phyloP scores from a whole-genome alignment of 2,329 filamentous ascomycete genomes.

The Colletotrichum spaethianum region DNA sequence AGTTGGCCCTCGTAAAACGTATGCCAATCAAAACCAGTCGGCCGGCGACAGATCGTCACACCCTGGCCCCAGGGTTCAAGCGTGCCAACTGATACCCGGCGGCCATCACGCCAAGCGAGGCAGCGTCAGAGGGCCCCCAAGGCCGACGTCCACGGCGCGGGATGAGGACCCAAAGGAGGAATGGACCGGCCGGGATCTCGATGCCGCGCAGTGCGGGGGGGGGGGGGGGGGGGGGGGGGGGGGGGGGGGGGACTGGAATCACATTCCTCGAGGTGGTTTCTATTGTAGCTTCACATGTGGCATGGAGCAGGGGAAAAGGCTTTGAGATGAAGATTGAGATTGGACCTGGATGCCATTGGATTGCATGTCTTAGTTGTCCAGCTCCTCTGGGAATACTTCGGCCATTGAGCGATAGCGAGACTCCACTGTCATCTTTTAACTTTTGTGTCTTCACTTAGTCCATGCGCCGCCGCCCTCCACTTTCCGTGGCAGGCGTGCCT shows the following conservation, averaged over 20 bases:
- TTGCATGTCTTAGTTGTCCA: background rate
- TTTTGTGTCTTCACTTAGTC: background rate
- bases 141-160: conserved; percentile 18
- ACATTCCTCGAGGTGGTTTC: background rate
- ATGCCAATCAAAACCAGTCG: background rate
- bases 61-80: background rate
- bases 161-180: conserved; percentile 28
- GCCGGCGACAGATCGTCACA: background rate
- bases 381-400: too few species aligned
- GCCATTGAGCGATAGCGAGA: background rate
- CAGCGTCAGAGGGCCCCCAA: background rate
- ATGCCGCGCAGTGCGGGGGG: conserved; percentile 16
- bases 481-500: conserved; percentile 14
- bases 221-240: too few species aligned
- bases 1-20: conserved; percentile 2
- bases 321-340: background rate
- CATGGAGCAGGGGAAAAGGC: background rate
- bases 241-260: background rate
- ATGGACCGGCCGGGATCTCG: conserved; percentile 19
- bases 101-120: conserved; percentile 22
- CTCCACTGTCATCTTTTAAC: conserved; percentile 16
- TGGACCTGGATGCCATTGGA: background rate
- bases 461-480: conserved; percentile 23
- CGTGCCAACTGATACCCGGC: conserved; percentile 35
- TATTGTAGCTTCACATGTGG: background rate